A percentile compares a stretch with the other conserved stretches of the same genome.
Conservation (phyloP, 768 basidiomycete species). For the Naganishia vaughanmartiniae region DNA sequence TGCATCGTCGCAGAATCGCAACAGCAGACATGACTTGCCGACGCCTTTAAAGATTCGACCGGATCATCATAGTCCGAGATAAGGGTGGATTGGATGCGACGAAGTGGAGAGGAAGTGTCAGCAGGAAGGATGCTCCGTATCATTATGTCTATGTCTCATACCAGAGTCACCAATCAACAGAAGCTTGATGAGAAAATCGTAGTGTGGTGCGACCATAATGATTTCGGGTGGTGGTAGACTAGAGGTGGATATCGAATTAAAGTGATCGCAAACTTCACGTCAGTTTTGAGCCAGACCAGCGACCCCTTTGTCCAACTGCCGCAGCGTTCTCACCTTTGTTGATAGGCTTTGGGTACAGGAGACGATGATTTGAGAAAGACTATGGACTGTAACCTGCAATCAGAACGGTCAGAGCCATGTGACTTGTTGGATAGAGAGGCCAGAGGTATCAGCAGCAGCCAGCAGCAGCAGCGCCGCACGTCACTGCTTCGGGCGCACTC, state of each 20-base stretch:
- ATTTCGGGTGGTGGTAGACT: neutral
- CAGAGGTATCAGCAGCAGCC: neutral
- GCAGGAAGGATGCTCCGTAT: neutral
- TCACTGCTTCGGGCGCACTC: neutral
- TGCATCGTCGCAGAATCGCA: constrained; percentile 91
- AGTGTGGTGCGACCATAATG: constrained; percentile 64
- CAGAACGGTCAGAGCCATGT: neutral
- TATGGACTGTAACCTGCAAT: neutral
- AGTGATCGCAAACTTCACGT: neutral
- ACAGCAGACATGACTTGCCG: constrained; percentile 73
- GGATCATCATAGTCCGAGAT: neutral
- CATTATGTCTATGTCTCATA: constrained; percentile 47
- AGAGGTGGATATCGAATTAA: neutral
- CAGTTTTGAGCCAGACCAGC: neutral
- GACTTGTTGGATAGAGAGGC: neutral
- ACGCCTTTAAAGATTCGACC: constrained; percentile 62
- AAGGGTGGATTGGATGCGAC: neutral
- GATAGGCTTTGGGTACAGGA: neutral
- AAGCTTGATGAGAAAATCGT: constrained; percentile 80
- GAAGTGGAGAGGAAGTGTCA: neutral
- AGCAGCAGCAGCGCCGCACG: neutral
- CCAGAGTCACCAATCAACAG: constrained; percentile 96
- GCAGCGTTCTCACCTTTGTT: neutral
- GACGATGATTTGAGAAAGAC: neutral
- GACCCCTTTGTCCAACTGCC: too few species aligned